Base-by-base conservation (phyloP, 345 rosid genomes). In the Aquilaria yunnanensis region DNA sequence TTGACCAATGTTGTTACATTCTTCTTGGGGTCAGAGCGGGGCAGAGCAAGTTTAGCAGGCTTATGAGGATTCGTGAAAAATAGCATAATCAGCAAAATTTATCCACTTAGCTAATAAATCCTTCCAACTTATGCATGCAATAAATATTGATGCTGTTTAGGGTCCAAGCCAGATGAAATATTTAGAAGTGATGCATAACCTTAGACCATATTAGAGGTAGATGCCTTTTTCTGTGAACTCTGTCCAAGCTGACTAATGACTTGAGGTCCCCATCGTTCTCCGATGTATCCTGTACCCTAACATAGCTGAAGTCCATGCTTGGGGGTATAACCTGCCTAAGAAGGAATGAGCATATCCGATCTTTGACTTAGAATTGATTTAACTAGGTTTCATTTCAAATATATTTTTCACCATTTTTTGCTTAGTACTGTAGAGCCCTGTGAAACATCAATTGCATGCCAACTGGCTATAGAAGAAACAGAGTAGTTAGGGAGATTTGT, bases 61-160 rank as follows among this genome's bases (percentile, higher is more conserved):
- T 92, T 92, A 66, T 87, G 95, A 47, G 98, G 91, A 76, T 92
- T 92, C 47, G 89, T 73, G 80, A 92, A 92, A 75, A 92, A 92
- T 33, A 91, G 68, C 98, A 87, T 89, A 61, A 87, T 68, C 96
- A 87, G 81, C 74, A 67, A 67, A 16, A 14, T 54, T 61, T 23
- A 62, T 67, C 16, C 49, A 67, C 30, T 31, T 56, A 54, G 33
- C 43, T 63, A 29, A 43, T 55, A 51, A 2, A 51, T 12, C 3
- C 29, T 6, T 3, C 54, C 14, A 51, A n/a, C 14, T 14, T 14
- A 14, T 51, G 14, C 29, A 29, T 51, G 29, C 29, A 12, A 23
- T 16, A 53, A 12, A 12, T 12, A 41, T 43, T 6, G 51, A 47
- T 23, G 31, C 57, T 0, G 10, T 54, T 56, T 60, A 12, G 10